phyloP scores from a whole-genome alignment of 2,329 filamentous ascomycete genomes.

The Pseudogymnoascus sp. region DNA sequence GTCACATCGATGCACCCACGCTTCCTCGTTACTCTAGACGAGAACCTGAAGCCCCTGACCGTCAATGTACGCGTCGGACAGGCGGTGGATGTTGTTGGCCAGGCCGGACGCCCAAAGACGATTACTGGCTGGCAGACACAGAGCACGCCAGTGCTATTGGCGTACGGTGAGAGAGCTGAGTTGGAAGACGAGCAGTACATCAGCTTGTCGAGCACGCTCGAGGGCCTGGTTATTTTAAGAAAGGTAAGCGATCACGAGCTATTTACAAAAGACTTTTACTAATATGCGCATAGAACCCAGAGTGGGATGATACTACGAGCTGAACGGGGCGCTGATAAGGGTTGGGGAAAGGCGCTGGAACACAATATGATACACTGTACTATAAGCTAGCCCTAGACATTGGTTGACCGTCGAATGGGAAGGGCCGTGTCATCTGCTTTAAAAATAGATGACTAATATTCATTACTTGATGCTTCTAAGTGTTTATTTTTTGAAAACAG shows the following conservation, averaged over 20 bases:
- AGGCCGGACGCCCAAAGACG: slow-evolving; percentile 94
- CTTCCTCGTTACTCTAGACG: slow-evolving; percentile 92
- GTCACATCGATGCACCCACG: slow-evolving; percentile 94
- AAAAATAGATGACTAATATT: slow-evolving; percentile 9
- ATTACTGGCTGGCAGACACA: slow-evolving; percentile 99
- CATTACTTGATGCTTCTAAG: not conserved
- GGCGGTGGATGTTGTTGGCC: slow-evolving; percentile 94
- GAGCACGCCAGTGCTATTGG: slow-evolving; percentile 91
- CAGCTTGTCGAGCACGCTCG: slow-evolving; percentile 79
- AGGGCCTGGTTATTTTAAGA: slow-evolving; percentile 90
- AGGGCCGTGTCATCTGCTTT: slow-evolving; percentile 6
- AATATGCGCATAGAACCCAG: slow-evolving; percentile 33
- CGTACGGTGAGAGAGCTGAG: slow-evolving; percentile 93
- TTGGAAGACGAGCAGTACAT: slow-evolving; percentile 97
- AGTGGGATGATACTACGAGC: slow-evolving; percentile 31
- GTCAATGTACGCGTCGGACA: slow-evolving; percentile 97
- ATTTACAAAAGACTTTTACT: not conserved
- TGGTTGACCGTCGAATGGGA: slow-evolving; percentile 8
- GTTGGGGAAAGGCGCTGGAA: slow-evolving; percentile 6
- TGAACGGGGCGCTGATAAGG: slow-evolving; percentile 8
- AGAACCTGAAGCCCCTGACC: slow-evolving; percentile 85
- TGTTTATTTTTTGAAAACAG: not conserved
- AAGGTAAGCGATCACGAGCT: slow-evolving; percentile 58
- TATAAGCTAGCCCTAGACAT: slow-evolving; percentile 9
- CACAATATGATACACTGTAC: slow-evolving; percentile 10